Evolutionary conservation across 2,329 filamentous ascomycete species (phyloP), one percentile per base, ranked within the genome.

Genomic region (Allantophomopsis lycopodina): DNA sequence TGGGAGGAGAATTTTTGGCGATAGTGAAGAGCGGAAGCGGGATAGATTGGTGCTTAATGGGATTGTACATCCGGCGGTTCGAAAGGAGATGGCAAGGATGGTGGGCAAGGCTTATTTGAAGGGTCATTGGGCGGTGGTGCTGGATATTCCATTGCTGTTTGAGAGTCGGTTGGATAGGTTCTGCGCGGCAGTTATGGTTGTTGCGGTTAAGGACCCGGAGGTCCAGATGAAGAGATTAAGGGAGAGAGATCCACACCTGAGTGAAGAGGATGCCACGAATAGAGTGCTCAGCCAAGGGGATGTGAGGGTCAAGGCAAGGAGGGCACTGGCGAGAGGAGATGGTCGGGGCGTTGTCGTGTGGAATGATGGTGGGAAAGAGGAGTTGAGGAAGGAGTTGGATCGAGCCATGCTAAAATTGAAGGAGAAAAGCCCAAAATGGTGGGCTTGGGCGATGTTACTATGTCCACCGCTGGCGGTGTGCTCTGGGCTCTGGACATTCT

Each of bases 41-140:
- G 87, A 94, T 58, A 69, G 89, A 18, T 75, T 69, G 39, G 77
- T 83, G 21, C 69, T 98, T 12, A 96, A 96, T 57, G 67, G 73
- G 37, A 96, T 98, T 48, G 84, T 96, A 38, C 91, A 98, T 57
- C 91, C 91, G 0, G 87, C 85, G 0, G 88, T 98, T 33, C 71
- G 88, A 32, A 69, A 65, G 54, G 86, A 83, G 57, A 89, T 95
- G 71, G 85, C 86, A 59, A 76, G 70, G 51, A 67, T 72, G 36
- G 72, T 96, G 41, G 54, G 86, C n/a, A 65, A 67, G 44, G 75
- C 74, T 49, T 95, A 94, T 54, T 40, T 91, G 12, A 61, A 61
- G 1, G 89, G 91, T 0, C 58, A 77, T 55, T 91, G 89, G 86
- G 88, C 87, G 0, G 86, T 94, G 4, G 81, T 98, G 30, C 68